Percentiles rank a stretch among this genome's conserved stretches.
Evolutionary conservation across 441 rosid genomes (phyloP).

Genomic region (Erysimum cheiri): DNA sequence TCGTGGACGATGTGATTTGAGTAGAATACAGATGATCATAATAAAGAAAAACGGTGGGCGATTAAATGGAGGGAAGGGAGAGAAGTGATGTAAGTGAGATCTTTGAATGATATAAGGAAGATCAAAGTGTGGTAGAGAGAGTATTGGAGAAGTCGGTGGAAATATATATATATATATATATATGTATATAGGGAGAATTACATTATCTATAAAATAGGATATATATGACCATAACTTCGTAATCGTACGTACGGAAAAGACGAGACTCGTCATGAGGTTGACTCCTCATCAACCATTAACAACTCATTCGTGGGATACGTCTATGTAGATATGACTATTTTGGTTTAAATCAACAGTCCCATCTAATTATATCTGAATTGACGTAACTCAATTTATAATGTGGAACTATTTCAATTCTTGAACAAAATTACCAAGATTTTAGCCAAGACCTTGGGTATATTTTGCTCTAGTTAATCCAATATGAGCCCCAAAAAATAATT

Average conservation of each 20-base stretch:
- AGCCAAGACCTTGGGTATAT: neutral
- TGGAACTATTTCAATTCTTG: neutral
- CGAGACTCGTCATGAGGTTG: constrained; percentile 42
- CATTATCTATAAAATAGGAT: neutral
- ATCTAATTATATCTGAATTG: constrained; percentile 8
- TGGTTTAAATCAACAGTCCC: constrained; percentile 6
- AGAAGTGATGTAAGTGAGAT: constrained; percentile 42
- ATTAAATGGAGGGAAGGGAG: neutral
- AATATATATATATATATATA: neutral
- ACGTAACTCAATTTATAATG: neutral
- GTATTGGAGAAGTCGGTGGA: constrained; percentile 45
- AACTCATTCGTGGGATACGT: constrained; percentile 43
- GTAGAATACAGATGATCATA: constrained; percentile 29
- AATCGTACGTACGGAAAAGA: constrained; percentile 45
- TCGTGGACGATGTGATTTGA: constrained; percentile 36
- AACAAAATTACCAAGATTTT: neutral
- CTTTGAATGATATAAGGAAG: constrained; percentile 41
- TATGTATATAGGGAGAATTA: neutral
- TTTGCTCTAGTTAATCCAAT: neutral
- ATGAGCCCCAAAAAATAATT: constrained; percentile 3
- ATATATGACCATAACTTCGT: constrained; percentile 34
- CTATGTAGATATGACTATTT: constrained; percentile 33
- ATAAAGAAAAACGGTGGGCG: constrained; percentile 34
- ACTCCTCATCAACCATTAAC: constrained; percentile 44
- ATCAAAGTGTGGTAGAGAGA: constrained; percentile 44